Percentiles rank a stretch among this genome's conserved stretches.
phyloP scores from a whole-genome alignment of 441 rosid genomes.

The Omphalea diandra region DNA sequence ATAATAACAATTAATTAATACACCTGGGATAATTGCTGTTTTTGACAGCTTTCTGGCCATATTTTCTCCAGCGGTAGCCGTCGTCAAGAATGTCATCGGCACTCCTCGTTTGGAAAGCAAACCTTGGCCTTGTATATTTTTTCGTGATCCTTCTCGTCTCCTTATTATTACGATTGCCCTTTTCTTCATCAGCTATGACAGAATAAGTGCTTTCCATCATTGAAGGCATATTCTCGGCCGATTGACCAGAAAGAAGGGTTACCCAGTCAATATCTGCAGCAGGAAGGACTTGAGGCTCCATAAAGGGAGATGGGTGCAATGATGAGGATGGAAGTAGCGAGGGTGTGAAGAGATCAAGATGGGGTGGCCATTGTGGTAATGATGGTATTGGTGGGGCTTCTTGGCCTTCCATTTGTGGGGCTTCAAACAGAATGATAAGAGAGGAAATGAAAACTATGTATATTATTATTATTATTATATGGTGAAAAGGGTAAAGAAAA shows the following conservation, averaged over 20 bases:
- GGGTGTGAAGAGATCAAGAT: slow-evolving; percentile 25
- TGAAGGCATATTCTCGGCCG: slow-evolving; percentile 11
- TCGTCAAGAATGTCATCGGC: slow-evolving; percentile 54
- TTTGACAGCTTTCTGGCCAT: slow-evolving; percentile 61
- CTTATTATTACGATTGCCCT: slow-evolving; percentile 12
- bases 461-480: no score
- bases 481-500: no score
- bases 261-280: slow-evolving; percentile 51
- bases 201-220: slow-evolving; percentile 23
- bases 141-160: slow-evolving; percentile 34
- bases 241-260: slow-evolving; percentile 43
- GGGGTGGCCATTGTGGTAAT: slow-evolving; percentile 22
- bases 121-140: slow-evolving; percentile 38
- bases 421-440: slow-evolving; percentile 11
- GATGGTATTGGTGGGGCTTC: slow-evolving; percentile 23
- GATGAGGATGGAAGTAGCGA: slow-evolving; percentile 26
- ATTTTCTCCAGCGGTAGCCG: slow-evolving; percentile 57
- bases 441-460: slow-evolving; percentile 30
- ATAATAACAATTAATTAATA: neutral
- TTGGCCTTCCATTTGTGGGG: slow-evolving; percentile 44
- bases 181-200: slow-evolving; percentile 22
- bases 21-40: slow-evolving; percentile 60
- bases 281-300: slow-evolving; percentile 27
- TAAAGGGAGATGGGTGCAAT: slow-evolving; percentile 19
- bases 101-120: slow-evolving; percentile 63